These are phyloP conservation scores for Alternaria incomplexa DNA, from an alignment of 2,329 filamentous ascomycete genomes.

Conservation along the genomic window DNA sequence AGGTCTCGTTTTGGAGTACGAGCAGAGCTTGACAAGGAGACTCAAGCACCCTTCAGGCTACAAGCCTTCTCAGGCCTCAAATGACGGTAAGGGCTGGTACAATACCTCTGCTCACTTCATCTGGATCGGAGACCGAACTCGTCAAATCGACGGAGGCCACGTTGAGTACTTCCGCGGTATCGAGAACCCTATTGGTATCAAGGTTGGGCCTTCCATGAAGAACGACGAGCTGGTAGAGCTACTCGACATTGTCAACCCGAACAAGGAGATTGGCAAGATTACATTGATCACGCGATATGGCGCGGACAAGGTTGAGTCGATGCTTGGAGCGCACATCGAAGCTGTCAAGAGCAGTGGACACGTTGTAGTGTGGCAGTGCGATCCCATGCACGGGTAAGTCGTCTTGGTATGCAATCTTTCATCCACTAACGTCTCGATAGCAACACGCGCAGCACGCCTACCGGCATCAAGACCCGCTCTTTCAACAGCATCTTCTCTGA, in stretches of 20 bases:
- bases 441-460: conserved; percentile 69
- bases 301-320: conserved; percentile 72
- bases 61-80: conserved; percentile 31
- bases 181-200: conserved; percentile 94
- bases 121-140: conserved; percentile 96
- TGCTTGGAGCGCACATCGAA: conserved; percentile 85
- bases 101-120: conserved; percentile 96
- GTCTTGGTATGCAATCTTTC: background rate
- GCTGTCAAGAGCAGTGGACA: conserved; percentile 82
- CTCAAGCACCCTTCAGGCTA: conserved; percentile 68
- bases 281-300: conserved; percentile 97
- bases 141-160: conserved; percentile 90
- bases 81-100: conserved; percentile 72
- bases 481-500: conserved; percentile 92
- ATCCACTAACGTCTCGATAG: conserved; percentile 31
- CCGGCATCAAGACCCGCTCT: conserved; percentile 87
- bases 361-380: conserved; percentile 93
- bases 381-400: conserved; percentile 88
- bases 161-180: conserved; percentile 98
- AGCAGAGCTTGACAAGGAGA: conserved; percentile 81
- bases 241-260: conserved; percentile 84
- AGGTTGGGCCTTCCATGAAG: conserved; percentile 88
- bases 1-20: conserved; percentile 91
- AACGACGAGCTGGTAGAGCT: conserved; percentile 76
- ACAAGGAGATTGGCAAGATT: conserved; percentile 84